Base-by-base conservation (phyloP, 2,329 filamentous ascomycete species). In the Didymellaceae sp. region DNA sequence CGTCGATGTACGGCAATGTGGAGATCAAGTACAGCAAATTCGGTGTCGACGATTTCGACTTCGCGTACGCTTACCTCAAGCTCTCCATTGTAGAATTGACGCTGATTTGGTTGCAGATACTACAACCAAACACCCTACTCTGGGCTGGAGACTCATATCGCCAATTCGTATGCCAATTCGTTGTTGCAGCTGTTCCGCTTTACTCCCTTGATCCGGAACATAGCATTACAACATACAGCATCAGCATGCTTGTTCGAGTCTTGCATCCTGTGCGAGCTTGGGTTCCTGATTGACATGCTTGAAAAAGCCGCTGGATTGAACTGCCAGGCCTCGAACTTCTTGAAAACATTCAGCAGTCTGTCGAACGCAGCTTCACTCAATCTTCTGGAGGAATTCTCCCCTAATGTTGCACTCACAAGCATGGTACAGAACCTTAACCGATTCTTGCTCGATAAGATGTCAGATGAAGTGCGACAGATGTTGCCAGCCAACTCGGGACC, bases 21-120 rank as follows among this genome's bases (percentile, higher is more conserved):
- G 93, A 97, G 72, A 99, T 99, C 76, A 97, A 97, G 71, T 99
- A 97, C 78, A 97, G 93, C 80, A 95, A 91, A 70, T 99, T 97
- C 73, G 94, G 94, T 16, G 91, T 99, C n/a, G 93, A 97, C 66
- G 95, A 99, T 73, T 99, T 99, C 71, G 94, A 99, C 73, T 99
- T 99, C 75, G 88, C 89, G 86, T 90, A 77, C 65, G 85, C 26
- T 11, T 31, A 38, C 18, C 17, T 18, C 20, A 18, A 32, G 33
- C 11, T 8, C 16, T 9, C 24, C 28, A 11, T 26, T 28, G 5
- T 6, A 5, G 17, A 13, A 8, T 26, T 14, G 2, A 45, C 13
- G 18, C 50, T 66, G 33, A 62, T 45, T 68, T 49, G 14, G 17
- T 7, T 11, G 10, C 58, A 91, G 90, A 49, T 97, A 90, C 72